These are phyloP conservation scores for Rhynchosporium graminicola DNA, from an alignment of 2,329 filamentous ascomycete species.

Conservation along the genomic window DNA sequence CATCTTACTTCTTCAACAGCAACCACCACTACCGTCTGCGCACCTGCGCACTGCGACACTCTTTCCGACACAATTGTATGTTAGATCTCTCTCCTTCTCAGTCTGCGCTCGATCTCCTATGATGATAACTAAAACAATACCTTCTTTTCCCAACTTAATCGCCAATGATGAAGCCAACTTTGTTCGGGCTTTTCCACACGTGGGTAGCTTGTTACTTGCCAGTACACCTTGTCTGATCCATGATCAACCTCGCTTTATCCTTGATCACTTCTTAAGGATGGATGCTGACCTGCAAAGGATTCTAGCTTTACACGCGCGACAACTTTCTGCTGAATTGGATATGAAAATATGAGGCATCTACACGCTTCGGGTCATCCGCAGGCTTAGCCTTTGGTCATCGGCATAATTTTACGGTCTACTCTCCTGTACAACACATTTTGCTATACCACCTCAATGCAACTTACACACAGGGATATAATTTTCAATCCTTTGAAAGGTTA, in stretches of 20 bases:
- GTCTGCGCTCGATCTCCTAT: conserved; percentile 46
- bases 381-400: background rate
- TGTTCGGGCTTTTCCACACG: conserved; percentile 62
- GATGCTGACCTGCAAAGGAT: too few relatives aligned
- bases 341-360: too few relatives aligned
- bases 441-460: conserved; percentile 3
- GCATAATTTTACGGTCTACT: background rate
- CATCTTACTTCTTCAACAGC: background rate
- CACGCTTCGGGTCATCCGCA: background rate
- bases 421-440: conserved; percentile 4
- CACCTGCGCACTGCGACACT: background rate
- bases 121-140: conserved; percentile 67
- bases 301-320: too few relatives aligned
- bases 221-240: conserved; percentile 79
- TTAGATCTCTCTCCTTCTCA: conserved; percentile 9
- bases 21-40: background rate
- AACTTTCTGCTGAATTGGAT: too few relatives aligned
- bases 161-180: conserved; percentile 75
- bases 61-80: conserved; percentile 5
- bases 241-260: conserved; percentile 20
- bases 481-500: conserved; percentile 20
- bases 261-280: conserved; percentile 25
- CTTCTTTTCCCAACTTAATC: conserved; percentile 88
- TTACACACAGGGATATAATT: conserved; percentile 10
- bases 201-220: conserved; percentile 80